Evolutionary conservation across 1,284 basidiomycete species (phyloP).

Genomic region (Microbotryum saponariae): DNA sequence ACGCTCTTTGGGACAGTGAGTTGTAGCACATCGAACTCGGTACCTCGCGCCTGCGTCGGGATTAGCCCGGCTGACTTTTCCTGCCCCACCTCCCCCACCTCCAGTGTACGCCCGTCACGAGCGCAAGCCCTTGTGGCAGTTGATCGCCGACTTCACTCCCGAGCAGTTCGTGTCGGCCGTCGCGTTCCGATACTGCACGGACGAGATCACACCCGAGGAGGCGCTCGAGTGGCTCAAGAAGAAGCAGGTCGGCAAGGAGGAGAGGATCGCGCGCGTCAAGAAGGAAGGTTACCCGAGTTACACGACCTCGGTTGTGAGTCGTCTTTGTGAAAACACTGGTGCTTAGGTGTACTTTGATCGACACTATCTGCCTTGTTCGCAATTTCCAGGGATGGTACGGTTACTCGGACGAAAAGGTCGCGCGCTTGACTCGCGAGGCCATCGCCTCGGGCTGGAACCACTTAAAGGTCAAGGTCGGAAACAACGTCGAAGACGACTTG

Average conservation of each 20-base stretch:
- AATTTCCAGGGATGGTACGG: conserved; percentile 43
- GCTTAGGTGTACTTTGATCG: conserved; percentile 48
- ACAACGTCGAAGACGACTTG: conserved; percentile 69
- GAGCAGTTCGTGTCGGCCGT: conserved; percentile 74
- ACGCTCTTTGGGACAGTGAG: conserved; percentile 44
- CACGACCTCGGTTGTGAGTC: conserved; percentile 70
- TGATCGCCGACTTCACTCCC: conserved; percentile 73
- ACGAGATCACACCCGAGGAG: conserved; percentile 83
- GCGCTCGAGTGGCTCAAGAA: conserved; percentile 73
- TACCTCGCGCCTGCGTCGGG: neutral
- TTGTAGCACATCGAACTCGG: conserved; percentile 44
- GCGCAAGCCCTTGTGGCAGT: conserved; percentile 75
- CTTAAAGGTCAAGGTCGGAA: conserved; percentile 69
- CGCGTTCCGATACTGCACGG: conserved; percentile 86
- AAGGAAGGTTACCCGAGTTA: conserved; percentile 77
- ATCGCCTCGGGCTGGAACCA: conserved; percentile 45
- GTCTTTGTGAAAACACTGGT: neutral
- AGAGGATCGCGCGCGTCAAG: conserved; percentile 61
- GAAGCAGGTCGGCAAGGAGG: conserved; percentile 66
- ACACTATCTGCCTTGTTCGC: neutral
- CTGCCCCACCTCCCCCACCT: conserved; percentile 53
- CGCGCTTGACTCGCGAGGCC: conserved; percentile 69
- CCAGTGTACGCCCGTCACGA: conserved; percentile 63
- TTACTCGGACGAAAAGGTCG: conserved; percentile 86
- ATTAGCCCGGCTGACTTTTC: neutral